phyloP scores from a whole-genome alignment of 257 asterid genomes.

The Rehmannia glutinosa region DNA sequence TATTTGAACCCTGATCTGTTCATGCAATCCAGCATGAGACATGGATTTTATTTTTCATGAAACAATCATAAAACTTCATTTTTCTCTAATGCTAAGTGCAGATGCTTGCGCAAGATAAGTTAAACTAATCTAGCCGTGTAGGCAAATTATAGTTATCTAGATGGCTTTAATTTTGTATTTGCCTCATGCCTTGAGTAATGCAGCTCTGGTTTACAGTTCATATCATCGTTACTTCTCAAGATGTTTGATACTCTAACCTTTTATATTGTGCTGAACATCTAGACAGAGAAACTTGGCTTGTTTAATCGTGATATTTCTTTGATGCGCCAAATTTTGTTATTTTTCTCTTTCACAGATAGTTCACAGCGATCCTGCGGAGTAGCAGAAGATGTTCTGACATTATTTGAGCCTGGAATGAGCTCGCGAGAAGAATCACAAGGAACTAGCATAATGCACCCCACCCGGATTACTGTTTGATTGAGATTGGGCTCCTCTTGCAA shows the following conservation, averaged over 20 bases:
- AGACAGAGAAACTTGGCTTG: not conserved
- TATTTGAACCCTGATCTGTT: no score
- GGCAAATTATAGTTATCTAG: not conserved
- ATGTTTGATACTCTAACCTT: not conserved
- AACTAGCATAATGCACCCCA: conserved; percentile 37
- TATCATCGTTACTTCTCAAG: not conserved
- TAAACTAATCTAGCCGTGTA: no score
- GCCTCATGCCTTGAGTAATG: not conserved
- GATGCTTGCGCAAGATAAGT: not conserved
- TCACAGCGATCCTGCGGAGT: conserved; percentile 37
- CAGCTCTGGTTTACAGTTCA: not conserved
- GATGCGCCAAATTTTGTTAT: not conserved
- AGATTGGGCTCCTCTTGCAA: not conserved
- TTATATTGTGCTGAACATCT: not conserved
- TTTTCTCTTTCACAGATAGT: conserved; percentile 31
- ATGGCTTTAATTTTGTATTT: not conserved
- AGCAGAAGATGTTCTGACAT: conserved; percentile 48
- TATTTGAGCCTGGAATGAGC: conserved; percentile 52
- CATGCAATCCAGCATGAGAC: no score
- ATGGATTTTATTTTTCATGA: no score
- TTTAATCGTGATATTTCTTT: not conserved
- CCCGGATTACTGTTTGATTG: not conserved
- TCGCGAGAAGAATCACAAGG: conserved; percentile 30
- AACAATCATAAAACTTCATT: not conserved
- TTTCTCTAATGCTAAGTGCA: not conserved